phyloP scores from a whole-genome alignment of 2,329 filamentous ascomycete genomes.

The Escovopsis weberi region DNA sequence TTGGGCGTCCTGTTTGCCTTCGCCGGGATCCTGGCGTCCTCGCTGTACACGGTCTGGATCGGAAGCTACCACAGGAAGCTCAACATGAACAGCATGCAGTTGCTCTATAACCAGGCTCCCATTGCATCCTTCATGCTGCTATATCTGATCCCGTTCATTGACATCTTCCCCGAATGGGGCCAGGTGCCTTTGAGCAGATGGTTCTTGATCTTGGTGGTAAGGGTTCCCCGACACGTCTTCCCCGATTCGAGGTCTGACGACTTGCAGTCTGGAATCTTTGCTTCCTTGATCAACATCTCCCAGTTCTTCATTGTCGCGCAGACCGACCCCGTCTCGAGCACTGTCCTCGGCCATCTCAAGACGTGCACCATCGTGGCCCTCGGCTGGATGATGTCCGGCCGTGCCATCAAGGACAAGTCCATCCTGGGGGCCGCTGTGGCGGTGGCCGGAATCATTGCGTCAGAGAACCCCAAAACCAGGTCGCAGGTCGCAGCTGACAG shows the following conservation, averaged over 20 bases:
- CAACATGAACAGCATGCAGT: conserved; percentile 52
- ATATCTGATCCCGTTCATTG: conserved; percentile 51
- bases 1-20: conserved; percentile 52
- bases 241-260: not conserved
- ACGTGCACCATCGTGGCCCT: conserved; percentile 51
- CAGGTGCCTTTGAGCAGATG: conserved; percentile 36
- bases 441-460: conserved; percentile 42
- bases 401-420: conserved; percentile 40
- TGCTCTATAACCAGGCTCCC: conserved; percentile 54
- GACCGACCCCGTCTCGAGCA: conserved; percentile 48
- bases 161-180: conserved; percentile 44
- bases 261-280: conserved; percentile 44
- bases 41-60: conserved; percentile 57
- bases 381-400: conserved; percentile 42
- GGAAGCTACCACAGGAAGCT: conserved; percentile 50
- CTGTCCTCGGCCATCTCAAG: conserved; percentile 51
- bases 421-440: conserved; percentile 40
- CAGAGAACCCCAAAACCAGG: conserved; percentile 15
- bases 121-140: conserved; percentile 47
- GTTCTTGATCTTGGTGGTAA: conserved; percentile 44
- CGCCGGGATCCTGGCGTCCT: conserved; percentile 47
- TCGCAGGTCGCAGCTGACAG: not conserved
- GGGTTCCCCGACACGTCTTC: conserved; percentile 8
- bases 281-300: conserved; percentile 50
- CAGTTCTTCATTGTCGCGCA: conserved; percentile 49